Conservation (phyloP, 2,329 filamentous ascomycete genomes). For the Ophiostoma tasmaniense region DNA sequence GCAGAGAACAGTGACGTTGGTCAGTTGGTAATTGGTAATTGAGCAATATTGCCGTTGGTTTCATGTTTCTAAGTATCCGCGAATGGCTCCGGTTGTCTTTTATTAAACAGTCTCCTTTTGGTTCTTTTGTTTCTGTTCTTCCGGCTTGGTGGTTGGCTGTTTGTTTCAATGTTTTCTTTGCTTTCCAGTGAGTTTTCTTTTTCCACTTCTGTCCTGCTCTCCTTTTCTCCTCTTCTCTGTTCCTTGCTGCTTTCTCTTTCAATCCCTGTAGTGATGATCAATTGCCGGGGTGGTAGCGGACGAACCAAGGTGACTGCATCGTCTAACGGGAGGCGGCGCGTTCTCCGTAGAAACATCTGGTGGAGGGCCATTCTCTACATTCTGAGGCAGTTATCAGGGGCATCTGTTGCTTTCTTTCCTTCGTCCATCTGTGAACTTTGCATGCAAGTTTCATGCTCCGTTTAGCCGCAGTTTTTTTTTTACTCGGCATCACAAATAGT, state of each 20-base stretch:
- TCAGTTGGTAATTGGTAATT: not conserved
- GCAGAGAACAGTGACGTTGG: not conserved
- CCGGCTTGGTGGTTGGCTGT: not conserved
- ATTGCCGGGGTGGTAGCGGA: not conserved
- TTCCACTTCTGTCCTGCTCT: not conserved
- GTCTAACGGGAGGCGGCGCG: not conserved
- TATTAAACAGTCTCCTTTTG: not conserved
- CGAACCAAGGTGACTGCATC: slow-evolving; percentile 3
- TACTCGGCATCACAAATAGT: not conserved
- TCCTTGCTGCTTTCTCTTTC: not conserved
- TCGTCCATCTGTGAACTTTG: not conserved
- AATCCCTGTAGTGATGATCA: not conserved
- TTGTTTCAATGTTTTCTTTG: not conserved
- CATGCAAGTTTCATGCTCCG: not conserved
- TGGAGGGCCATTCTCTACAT: too few relatives aligned
- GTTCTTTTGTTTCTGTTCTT: not conserved
- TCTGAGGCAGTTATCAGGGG: not conserved
- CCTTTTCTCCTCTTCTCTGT: not conserved
- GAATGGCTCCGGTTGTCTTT: too few relatives aligned
- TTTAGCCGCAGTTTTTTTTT: not conserved
- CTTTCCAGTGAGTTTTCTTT: not conserved
- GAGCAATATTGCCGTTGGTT: not conserved
- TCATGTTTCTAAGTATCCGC: too few relatives aligned
- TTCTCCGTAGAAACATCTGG: too few relatives aligned
- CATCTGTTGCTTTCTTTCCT: not conserved